A percentile compares a stretch with the other conserved stretches of the same genome.
Conservation (phyloP, 78 protist genomes). For the Pigoraptor vietnamica region DNA sequence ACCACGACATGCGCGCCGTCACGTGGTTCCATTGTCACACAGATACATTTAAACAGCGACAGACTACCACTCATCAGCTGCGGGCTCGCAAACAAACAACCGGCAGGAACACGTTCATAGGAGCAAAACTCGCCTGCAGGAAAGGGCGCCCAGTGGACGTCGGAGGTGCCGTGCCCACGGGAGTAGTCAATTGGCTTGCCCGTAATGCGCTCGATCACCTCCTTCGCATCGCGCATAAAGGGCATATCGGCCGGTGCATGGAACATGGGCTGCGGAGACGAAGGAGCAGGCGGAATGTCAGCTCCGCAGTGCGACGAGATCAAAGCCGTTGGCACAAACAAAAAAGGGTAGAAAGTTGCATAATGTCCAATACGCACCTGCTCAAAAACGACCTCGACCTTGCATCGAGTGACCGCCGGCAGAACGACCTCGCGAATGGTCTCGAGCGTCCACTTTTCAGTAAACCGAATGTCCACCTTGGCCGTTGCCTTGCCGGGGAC, state of each 20-base stretch:
- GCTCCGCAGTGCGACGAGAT: too few species aligned
- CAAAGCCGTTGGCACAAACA: too few species aligned
- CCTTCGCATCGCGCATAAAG: background rate
- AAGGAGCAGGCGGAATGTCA: too few species aligned
- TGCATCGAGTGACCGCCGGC: too few species aligned
- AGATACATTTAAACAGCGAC: background rate
- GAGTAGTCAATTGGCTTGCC: background rate
- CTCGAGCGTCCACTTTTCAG: slow-evolving; percentile 10
- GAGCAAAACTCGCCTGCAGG: background rate
- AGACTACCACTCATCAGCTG: too few species aligned
- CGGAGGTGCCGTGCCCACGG: slow-evolving; percentile 21
- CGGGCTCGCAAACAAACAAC: too few species aligned
- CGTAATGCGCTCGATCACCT: background rate
- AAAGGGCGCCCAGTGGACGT: slow-evolving; percentile 25
- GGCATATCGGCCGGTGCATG: background rate
- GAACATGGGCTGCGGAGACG: slow-evolving; percentile 15
- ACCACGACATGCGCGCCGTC: background rate
- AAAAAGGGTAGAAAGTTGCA: too few species aligned
- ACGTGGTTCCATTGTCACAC: background rate
- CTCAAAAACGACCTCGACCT: too few species aligned
- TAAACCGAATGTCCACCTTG: slow-evolving; percentile 7
- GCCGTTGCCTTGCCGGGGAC: slow-evolving; percentile 14
- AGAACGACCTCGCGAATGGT: background rate
- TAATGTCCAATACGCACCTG: too few species aligned
- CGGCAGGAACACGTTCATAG: too few species aligned